Evolutionary conservation across 164 flowering plant species (phyloP), one percentile per base, ranked within the genome.

Genomic region (Echeveria elegans): DNA sequence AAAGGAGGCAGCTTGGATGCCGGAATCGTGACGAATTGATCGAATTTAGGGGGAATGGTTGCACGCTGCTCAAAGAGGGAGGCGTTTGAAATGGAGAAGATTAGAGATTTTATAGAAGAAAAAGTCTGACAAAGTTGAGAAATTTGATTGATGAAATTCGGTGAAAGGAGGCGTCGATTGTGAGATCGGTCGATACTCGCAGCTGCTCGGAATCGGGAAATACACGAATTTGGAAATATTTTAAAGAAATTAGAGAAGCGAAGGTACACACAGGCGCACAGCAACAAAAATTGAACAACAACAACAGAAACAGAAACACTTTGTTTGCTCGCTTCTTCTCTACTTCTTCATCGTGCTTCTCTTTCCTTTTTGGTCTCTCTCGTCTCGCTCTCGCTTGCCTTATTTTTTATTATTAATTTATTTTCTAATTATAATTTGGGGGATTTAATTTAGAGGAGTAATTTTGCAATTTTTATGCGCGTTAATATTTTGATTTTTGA

Each of bases 291-390:
- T 38, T 14, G 12, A 43, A 1, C 15, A 43, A 43, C 1, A 43
- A 50, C 48, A 43, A 43, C 14, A 58, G 6, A 34, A 34, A 3
- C 23, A 43, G 15, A 38, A 18, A 31, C 64, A 30, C 64, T 61
- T 61, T 36, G 64, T 43, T 41, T 41, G 47, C 8, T 19, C n/a
- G 29, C 19, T 61, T 61, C 21, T 5, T 61, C 31, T 31, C 31
- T 31, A 4, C 18, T 14, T 43, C 47, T 43, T 43, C 47, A 5
- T 61, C 61, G 47, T 11, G 47, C 18, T 43, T 11, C 47, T 43
- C 19, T 60, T 60, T 60, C 64, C 36, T 60, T 29, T 31, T 61
- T 29, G n/a, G 36, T 61, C 64, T 32, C 64, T 26, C 40, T 59
- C 63, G 31, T 26, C 41, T 60, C 31, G 41, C 41, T 10, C 12